phyloP scores from a whole-genome alignment of 805 yeast genomes.

The Myxozyma lipomycoides region DNA sequence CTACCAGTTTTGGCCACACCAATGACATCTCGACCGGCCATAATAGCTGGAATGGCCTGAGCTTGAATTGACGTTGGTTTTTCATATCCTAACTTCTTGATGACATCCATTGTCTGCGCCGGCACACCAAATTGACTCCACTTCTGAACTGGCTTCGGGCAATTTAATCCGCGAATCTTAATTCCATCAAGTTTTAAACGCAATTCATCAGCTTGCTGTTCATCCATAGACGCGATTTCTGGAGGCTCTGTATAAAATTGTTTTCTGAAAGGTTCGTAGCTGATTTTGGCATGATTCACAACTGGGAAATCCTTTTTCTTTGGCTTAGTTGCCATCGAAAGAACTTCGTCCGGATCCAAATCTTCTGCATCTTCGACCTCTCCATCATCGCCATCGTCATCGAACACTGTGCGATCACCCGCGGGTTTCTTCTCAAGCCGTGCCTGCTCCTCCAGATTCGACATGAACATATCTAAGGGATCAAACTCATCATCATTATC shows the following conservation, averaged over 20 bases:
- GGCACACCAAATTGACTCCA: slow-evolving; percentile 87
- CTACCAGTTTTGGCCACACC: slow-evolving; percentile 97
- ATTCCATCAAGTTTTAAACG: slow-evolving; percentile 60
- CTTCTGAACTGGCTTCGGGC: slow-evolving; percentile 61
- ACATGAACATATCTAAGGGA: slow-evolving; percentile 49
- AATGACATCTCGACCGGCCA: slow-evolving; percentile 85
- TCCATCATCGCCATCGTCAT: slow-evolving; percentile 27
- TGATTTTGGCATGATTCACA: slow-evolving; percentile 45
- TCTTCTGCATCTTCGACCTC: slow-evolving; percentile 34
- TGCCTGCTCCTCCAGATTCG: slow-evolving; percentile 24
- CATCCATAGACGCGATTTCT: slow-evolving; percentile 47
- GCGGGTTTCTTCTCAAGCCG: slow-evolving; percentile 5
- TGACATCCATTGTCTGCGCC: slow-evolving; percentile 48
- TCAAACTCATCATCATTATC: slow-evolving; percentile 41
- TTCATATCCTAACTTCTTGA: slow-evolving; percentile 50
- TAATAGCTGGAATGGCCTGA: slow-evolving; percentile 84
- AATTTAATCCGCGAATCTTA: slow-evolving; percentile 54
- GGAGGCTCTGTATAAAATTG: slow-evolving; percentile 59
- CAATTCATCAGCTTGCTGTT: slow-evolving; percentile 54
- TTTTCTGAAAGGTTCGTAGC: slow-evolving; percentile 55
- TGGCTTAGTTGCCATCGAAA: slow-evolving; percentile 35
- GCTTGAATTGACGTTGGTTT: slow-evolving; percentile 85
- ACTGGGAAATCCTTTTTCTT: slow-evolving; percentile 50
- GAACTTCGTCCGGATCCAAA: slow-evolving; percentile 34
- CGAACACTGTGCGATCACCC: slow-evolving; percentile 11